Conservation (phyloP, 2,329 filamentous ascomycete genomes). For the Fusarium sp. region DNA sequence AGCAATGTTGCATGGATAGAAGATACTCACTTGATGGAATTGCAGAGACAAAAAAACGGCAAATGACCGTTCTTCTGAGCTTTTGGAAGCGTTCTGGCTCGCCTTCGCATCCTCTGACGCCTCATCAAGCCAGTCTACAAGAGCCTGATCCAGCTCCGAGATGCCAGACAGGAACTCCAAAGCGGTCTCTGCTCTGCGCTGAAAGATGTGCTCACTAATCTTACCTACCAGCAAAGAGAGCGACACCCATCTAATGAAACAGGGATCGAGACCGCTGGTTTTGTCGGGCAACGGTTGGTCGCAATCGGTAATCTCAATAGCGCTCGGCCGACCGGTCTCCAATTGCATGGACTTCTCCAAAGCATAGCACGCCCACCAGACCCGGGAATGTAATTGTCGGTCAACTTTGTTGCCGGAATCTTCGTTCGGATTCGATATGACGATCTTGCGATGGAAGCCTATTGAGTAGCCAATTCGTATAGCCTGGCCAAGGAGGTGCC, state of each 20-base stretch:
- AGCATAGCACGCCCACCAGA: conserved; percentile 37
- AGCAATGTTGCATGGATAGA: accelerated
- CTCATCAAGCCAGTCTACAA: conserved; percentile 30
- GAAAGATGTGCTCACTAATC: conserved; percentile 37
- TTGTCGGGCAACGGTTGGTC: conserved; percentile 25
- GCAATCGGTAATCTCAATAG: conserved; percentile 31
- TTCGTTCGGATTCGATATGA: neutral
- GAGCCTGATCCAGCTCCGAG: conserved; percentile 22
- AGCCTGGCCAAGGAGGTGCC: conserved; percentile 31
- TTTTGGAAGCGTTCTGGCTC: neutral
- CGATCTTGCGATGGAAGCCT: conserved; percentile 26
- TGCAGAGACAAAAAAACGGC: conserved; percentile 28
- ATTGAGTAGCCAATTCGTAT: conserved; percentile 30
- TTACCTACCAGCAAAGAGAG: conserved; percentile 25
- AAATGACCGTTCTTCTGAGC: conserved; percentile 15
- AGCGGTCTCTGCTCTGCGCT: conserved; percentile 20
- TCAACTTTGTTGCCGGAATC: conserved; percentile 1
- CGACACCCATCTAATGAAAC: conserved; percentile 31
- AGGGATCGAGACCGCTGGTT: neutral
- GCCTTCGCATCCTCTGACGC: conserved; percentile 14
- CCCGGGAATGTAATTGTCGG: conserved; percentile 19
- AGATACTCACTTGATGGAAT: conserved; percentile 19
- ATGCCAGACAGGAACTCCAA: conserved; percentile 24
- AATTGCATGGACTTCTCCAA: conserved; percentile 37
- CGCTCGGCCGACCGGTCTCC: conserved; percentile 32